Conservation (phyloP, 75 land plant species). For the Sequoia sempervirens region DNA sequence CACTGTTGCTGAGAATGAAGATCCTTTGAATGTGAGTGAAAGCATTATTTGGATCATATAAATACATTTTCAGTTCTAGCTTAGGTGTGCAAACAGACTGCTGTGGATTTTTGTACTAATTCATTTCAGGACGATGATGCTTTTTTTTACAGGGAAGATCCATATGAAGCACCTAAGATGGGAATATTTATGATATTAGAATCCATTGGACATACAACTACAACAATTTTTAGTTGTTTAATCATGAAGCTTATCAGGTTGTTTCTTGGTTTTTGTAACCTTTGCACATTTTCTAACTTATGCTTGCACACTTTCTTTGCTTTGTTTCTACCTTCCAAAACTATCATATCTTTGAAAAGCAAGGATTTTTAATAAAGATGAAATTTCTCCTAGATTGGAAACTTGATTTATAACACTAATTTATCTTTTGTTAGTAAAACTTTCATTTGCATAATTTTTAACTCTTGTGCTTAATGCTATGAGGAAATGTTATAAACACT, state of each 20-base stretch:
- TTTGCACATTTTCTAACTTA: neutral
- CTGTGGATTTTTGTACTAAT: too few species aligned
- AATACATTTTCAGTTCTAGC: too few species aligned
- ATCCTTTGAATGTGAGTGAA: too few species aligned
- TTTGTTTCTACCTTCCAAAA: neutral
- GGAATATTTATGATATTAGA: slow-evolving; percentile 67
- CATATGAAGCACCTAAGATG: slow-evolving; percentile 81
- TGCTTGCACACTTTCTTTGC: neutral
- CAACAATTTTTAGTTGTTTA: slow-evolving; percentile 89
- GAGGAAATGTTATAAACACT: neutral
- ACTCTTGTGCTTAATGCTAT: neutral
- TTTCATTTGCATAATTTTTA: neutral
- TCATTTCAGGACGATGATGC: too few species aligned
- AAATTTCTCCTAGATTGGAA: neutral
- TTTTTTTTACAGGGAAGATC: too few species aligned
- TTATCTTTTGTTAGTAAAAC: neutral
- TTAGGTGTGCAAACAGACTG: too few species aligned
- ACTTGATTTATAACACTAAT: neutral
- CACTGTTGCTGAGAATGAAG: too few species aligned
- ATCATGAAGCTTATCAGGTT: slow-evolving; percentile 94
- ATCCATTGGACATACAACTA: slow-evolving; percentile 84
- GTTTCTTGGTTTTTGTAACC: neutral
- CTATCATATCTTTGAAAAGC: neutral
- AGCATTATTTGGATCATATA: too few species aligned
- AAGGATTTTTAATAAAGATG: neutral